Base-by-base conservation (phyloP, 2,329 filamentous ascomycete genomes). In the Lachnellula occidentalis region DNA sequence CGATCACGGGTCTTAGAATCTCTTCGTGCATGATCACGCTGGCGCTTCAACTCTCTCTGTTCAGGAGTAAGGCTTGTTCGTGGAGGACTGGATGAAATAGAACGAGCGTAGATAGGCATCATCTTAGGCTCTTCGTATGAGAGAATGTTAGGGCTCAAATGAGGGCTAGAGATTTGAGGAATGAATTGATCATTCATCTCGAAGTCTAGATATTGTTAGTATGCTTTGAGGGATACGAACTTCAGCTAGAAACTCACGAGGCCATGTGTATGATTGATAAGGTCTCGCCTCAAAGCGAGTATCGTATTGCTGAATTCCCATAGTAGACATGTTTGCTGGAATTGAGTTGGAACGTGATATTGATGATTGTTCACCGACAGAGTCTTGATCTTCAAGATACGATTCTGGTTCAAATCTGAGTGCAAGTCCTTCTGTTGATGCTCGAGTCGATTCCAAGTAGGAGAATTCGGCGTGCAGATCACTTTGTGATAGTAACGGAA, bases 11-110 rank as follows among this genome's bases (percentile, higher is more conserved):
- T 67, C 66, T 85, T 85, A 6, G 78, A 78, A 60, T 82, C 79
- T 61, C 82, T 74, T 54, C 83, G 77, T 45, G 74, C 78, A 61
- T 78, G 79, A 60, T 85, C 81, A 57, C 77, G 75, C 63, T 85
- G 81, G 55, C 81, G 76, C 71, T 82, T 85, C 42, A 85, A 67
- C 64, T 83, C 81, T 58, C 82, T 77, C 67, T 85, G 81, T 65
- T 85, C 81, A 6, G 79, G 72, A 5, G 80, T 81, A 64, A 84
- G 73, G 37, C 71, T 72, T 45, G 71, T 70, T 58, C 77, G 75
- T 5, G 81, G 79, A 24, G 82, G 81, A 69, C 82, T 86, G 21
- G 77, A 77, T 39, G 81, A 82, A 45, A 67, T 52, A 37, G 69
- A 69, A 53, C 68, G 64, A 47, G 67, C 51, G 55, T 66, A 69